Conservation (phyloP, 768 basidiomycete genomes). For the Mycena alexandri region DNA sequence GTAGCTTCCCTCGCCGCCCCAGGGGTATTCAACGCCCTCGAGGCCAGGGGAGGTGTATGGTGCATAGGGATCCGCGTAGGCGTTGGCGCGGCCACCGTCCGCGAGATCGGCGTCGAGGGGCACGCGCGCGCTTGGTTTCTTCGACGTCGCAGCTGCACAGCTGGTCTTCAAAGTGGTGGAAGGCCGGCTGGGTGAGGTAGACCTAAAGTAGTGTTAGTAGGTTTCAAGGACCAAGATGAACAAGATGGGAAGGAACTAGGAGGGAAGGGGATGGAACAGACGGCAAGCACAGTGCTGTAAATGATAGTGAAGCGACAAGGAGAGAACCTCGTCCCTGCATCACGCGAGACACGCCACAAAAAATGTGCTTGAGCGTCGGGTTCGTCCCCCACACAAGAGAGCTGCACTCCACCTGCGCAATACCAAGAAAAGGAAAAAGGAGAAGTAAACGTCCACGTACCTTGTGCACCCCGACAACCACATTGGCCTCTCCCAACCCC, state of each 20-base stretch:
- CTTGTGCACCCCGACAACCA: slow-evolving; percentile 88
- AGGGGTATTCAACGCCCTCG: slow-evolving; percentile 50
- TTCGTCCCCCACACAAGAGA: slow-evolving; percentile 57
- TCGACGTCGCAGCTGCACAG: slow-evolving; percentile 87
- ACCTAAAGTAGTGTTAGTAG: slow-evolving; percentile 64
- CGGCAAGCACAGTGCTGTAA: no score
- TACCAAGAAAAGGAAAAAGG: no score
- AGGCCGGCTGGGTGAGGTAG: slow-evolving; percentile 87
- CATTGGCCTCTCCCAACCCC: slow-evolving; percentile 73
- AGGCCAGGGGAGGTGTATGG: slow-evolving; percentile 61
- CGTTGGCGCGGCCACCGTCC: slow-evolving; percentile 71
- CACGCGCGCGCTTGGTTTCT: slow-evolving; percentile 84
- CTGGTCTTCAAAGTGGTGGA: slow-evolving; percentile 90
- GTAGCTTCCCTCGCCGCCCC: slow-evolving; percentile 50
- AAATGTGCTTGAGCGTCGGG: no score
- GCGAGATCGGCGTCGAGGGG: slow-evolving; percentile 78
- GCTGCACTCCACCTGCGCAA: no score
- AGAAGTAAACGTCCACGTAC: no score
- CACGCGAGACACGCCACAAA: no score
- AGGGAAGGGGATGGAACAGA: no score
- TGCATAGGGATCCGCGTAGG: slow-evolving; percentile 74
- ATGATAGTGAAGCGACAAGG: no score
- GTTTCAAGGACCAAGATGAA: no score
- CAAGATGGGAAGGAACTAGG: no score
- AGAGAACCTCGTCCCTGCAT: no score